Base-by-base conservation (phyloP, 106 monocot species). In the Dendrobium catenatum region DNA sequence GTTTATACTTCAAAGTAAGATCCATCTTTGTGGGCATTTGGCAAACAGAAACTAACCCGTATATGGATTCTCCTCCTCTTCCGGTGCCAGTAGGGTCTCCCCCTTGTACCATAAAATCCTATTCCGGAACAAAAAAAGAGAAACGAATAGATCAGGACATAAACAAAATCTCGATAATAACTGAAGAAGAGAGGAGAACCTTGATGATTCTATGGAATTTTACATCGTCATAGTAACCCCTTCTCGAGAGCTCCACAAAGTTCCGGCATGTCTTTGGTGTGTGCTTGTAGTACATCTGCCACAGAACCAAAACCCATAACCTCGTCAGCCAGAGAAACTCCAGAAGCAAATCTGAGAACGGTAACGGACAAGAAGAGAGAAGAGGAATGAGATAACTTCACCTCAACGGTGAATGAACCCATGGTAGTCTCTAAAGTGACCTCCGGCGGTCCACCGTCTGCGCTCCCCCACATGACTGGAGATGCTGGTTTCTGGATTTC, bases 1-100 rank as follows among this genome's bases (percentile, higher is more conserved):
- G 74, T 44, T 51, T 51, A 51, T 13, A 16, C 51, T 70, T 76
- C 5, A 5, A 51, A 47, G 27, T 26, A 76, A 76, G 46, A 26
- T 49, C 10, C 51, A 76, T 47, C 26, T 5, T 49, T 76, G 13
- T 24, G 22, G 47, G 27, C 76, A 24, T 20, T 47, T 76, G n/a
- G 17, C 16, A 27, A 70, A 3, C 70, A 70, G 41, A 44, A 18
- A 84, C 88, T 56, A 15, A 95, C 98, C 98, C 95, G 75, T 99
- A 99, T 24, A 99, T 99, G 24, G 98, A 99, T 78, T 95, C 95
- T 22, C 99, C 99, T 16, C 99, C 99, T 77, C 95, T 91, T 6
- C 99, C 99, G 2, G 99, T 99, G 10, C 99, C 95, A 33, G 99
- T 99, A 9, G 99, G 99, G 84, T 99, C 99, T 79, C 99, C 99